Percentiles rank a stretch among this genome's conserved stretches.
phyloP scores from a whole-genome alignment of 2,329 filamentous ascomycete genomes.

The Colletotrichum echinochloae region DNA sequence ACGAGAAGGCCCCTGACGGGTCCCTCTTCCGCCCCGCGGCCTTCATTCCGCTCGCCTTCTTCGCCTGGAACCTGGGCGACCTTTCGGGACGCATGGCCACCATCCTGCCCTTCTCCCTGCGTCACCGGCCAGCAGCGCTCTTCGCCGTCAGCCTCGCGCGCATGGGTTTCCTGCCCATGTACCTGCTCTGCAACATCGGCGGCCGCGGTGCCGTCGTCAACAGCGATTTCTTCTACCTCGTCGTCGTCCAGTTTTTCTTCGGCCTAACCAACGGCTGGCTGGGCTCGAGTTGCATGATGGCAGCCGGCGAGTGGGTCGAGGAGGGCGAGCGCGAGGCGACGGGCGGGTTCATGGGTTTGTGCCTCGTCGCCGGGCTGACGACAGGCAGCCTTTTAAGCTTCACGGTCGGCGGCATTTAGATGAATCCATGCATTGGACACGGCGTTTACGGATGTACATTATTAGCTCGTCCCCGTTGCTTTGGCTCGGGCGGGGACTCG shows the following conservation, averaged over 20 bases:
- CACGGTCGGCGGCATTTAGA: slow-evolving; percentile 66
- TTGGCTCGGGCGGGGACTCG: not conserved
- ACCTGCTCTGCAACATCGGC: slow-evolving; percentile 88
- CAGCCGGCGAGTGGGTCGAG: slow-evolving; percentile 83
- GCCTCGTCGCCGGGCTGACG: slow-evolving; percentile 85
- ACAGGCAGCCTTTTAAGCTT: slow-evolving; percentile 93
- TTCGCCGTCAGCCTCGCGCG: slow-evolving; percentile 76
- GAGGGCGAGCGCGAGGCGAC: slow-evolving; percentile 87
- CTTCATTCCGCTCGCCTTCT: slow-evolving; percentile 91
- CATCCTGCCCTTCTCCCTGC: slow-evolving; percentile 66
- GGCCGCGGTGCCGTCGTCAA: slow-evolving; percentile 78
- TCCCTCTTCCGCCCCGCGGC: slow-evolving; percentile 75
- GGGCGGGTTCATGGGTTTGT: slow-evolving; percentile 93
- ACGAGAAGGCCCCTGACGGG: slow-evolving; percentile 47
- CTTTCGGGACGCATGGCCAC: slow-evolving; percentile 80
- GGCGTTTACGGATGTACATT: slow-evolving; percentile 29
- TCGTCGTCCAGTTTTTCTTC: slow-evolving; percentile 85
- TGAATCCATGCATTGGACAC: slow-evolving; percentile 1
- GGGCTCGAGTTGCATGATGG: slow-evolving; percentile 92
- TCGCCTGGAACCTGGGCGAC: slow-evolving; percentile 95
- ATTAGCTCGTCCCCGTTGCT: not conserved
- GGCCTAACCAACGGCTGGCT: slow-evolving; percentile 90
- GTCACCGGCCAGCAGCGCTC: slow-evolving; percentile 72
- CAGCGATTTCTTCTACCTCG: slow-evolving; percentile 90
- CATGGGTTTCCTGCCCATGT: slow-evolving; percentile 82